Percentiles rank a stretch among this genome's conserved stretches.
Evolutionary conservation across 1,139 yeast species (phyloP).

Genomic region (Debaryomycetaceae sp.): DNA sequence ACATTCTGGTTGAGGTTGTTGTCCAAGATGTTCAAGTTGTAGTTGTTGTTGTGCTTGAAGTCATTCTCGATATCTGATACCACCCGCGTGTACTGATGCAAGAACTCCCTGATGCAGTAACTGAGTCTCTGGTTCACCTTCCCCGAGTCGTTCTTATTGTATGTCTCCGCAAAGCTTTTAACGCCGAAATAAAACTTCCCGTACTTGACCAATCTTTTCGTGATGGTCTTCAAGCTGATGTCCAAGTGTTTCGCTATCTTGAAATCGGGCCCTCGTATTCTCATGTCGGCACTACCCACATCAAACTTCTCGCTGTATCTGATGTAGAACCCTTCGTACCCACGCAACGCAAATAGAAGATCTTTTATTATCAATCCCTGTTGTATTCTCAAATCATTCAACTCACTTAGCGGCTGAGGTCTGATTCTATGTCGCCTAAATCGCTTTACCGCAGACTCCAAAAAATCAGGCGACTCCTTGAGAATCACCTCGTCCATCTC

Average conservation of each 20-base stretch:
- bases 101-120: constrained; percentile 48
- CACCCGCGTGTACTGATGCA: constrained; percentile 45
- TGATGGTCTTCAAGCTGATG: constrained; percentile 68
- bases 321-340: constrained; percentile 77
- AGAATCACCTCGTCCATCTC: constrained; percentile 15
- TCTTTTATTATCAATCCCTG: constrained; percentile 75
- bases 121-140: constrained; percentile 73
- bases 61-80: constrained; percentile 54
- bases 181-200: constrained; percentile 65
- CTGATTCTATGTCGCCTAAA: constrained; percentile 19
- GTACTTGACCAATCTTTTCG: constrained; percentile 54
- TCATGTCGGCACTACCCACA: constrained; percentile 28
- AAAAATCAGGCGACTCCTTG: constrained; percentile 15
- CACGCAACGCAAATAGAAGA: constrained; percentile 62
- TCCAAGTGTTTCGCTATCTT: constrained; percentile 71
- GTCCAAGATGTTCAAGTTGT: constrained; percentile 34
- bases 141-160: constrained; percentile 58
- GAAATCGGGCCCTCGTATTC: constrained; percentile 70
- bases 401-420: constrained; percentile 43
- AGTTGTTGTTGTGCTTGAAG: constrained; percentile 39
- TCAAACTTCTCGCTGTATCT: constrained; percentile 63
- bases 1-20: constrained; percentile 29
- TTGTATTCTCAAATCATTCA: constrained; percentile 49
- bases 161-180: constrained; percentile 52
- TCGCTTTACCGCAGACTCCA: constrained; percentile 6